phyloP scores from a whole-genome alignment of 2,329 filamentous ascomycete species.

The Elsinoe necatrix region DNA sequence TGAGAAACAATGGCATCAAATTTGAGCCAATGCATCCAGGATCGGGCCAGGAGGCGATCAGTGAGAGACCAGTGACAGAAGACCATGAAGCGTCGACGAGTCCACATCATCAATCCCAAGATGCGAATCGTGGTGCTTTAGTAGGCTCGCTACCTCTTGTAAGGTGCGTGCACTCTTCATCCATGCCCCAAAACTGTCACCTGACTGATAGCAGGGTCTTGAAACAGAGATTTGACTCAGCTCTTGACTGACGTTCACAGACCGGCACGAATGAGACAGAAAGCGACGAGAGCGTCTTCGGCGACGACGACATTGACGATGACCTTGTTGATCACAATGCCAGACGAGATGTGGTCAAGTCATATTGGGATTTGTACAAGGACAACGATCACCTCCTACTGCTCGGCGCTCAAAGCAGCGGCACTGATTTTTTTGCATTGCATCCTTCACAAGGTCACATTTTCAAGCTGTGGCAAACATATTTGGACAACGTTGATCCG shows the following conservation, averaged over 20 bases:
- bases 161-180: background rate
- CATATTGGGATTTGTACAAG: constrained; percentile 38
- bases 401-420: constrained; percentile 40
- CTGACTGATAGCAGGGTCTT: too few relatives aligned
- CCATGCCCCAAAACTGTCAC: too few relatives aligned
- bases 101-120: background rate
- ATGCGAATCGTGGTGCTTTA: constrained; percentile 16
- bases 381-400: constrained; percentile 43
- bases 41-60: background rate
- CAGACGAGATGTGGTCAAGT: constrained; percentile 33
- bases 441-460: constrained; percentile 59
- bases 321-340: constrained; percentile 25
- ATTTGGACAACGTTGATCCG: constrained; percentile 66
- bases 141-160: constrained; percentile 13
- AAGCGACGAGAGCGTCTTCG: background rate
- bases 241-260: too few relatives aligned
- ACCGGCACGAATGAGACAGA: too few relatives aligned
- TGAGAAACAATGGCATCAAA: constrained; percentile 56
- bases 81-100: background rate
- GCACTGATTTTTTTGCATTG: constrained; percentile 39
- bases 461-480: constrained; percentile 66
- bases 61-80: constrained; percentile 16
- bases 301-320: background rate
- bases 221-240: too few relatives aligned
- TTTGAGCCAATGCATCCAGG: constrained; percentile 54